A percentile compares a stretch with the other conserved stretches of the same genome.
These are phyloP conservation scores for Cylindrotheca closterium DNA, from an alignment of 108 stramenopile genomes.

Conservation along the genomic window DNA sequence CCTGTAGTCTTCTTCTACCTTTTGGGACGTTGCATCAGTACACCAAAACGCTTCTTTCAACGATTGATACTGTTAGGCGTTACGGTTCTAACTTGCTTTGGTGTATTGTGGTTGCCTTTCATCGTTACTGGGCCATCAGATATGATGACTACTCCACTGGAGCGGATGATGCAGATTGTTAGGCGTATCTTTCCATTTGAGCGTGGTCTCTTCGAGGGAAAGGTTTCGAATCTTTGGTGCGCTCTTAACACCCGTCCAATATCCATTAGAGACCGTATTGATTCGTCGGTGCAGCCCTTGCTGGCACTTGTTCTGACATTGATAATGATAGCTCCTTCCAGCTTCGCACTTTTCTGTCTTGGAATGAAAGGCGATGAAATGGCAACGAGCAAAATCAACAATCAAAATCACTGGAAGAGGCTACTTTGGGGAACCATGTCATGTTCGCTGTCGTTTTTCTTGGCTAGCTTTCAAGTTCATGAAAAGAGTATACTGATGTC, in stretches of 20 bases:
- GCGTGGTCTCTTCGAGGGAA: conserved; percentile 94
- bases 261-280: conserved; percentile 61
- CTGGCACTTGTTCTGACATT: conserved; percentile 51
- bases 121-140: conserved; percentile 30
- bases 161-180: conserved; percentile 56
- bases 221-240: conserved; percentile 95
- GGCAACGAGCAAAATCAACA: background rate
- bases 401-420: conserved; percentile 33
- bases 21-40: conserved; percentile 70
- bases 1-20: conserved; percentile 89
- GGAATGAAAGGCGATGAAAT: conserved; percentile 18
- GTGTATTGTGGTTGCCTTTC: conserved; percentile 80
- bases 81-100: conserved; percentile 71
- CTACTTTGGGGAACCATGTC: conserved; percentile 58
- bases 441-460: conserved; percentile 85
- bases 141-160: conserved; percentile 12
- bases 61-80: conserved; percentile 61
- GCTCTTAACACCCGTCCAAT: conserved; percentile 66
- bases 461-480: conserved; percentile 95
- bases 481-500: conserved; percentile 92
- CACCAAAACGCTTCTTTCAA: background rate
- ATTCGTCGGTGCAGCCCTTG: conserved; percentile 44
- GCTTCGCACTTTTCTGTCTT: conserved; percentile 43
- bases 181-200: conserved; percentile 88
- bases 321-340: conserved; percentile 49